These are phyloP conservation scores for Tillandsia leiboldiana DNA, from an alignment of 176 grass and related monocot genomes.

Conservation along the genomic window DNA sequence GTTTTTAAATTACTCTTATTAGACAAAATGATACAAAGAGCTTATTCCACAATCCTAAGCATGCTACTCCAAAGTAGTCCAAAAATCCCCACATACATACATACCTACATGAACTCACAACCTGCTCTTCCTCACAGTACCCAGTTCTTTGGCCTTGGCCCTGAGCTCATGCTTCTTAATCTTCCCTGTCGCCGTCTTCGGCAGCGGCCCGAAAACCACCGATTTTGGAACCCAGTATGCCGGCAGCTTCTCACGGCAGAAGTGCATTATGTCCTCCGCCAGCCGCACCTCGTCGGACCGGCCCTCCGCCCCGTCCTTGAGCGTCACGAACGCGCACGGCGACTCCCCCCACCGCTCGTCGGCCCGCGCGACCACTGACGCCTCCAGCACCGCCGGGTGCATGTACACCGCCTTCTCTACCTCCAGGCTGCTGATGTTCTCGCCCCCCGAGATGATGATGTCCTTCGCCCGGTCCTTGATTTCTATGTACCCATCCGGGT, in stretches of 20 bases:
- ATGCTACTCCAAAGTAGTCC: too few species aligned
- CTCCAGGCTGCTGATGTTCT: slow-evolving; percentile 38
- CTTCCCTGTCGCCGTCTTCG: slow-evolving; percentile 22
- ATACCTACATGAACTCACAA: too few species aligned
- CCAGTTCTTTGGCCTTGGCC: background rate
- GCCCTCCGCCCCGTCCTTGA: slow-evolving; percentile 11
- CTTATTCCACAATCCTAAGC: too few species aligned
- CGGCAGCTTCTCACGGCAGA: slow-evolving; percentile 15
- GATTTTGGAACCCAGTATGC: slow-evolving; percentile 14
- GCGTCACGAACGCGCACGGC: slow-evolving; percentile 31
- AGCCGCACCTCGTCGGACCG: background rate
- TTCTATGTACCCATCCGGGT: slow-evolving; percentile 25
- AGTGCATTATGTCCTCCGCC: slow-evolving; percentile 17
- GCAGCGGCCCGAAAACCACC: slow-evolving; percentile 16
- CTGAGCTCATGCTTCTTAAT: slow-evolving; percentile 24
- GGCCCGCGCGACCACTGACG: slow-evolving; percentile 16
- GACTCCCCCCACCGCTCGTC: slow-evolving; percentile 34
- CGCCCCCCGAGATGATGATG: slow-evolving; percentile 30
- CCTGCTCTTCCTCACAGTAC: too few species aligned
- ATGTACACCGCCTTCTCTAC: slow-evolving; percentile 23
- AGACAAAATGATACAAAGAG: too few species aligned
- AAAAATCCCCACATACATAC: too few species aligned
- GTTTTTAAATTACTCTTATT: too few species aligned
- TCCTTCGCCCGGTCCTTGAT: slow-evolving; percentile 27
- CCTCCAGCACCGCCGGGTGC: slow-evolving; percentile 26